phyloP scores from a whole-genome alignment of 192 early-diverging fungal genomes.

The Umbelopsis vinacea region DNA sequence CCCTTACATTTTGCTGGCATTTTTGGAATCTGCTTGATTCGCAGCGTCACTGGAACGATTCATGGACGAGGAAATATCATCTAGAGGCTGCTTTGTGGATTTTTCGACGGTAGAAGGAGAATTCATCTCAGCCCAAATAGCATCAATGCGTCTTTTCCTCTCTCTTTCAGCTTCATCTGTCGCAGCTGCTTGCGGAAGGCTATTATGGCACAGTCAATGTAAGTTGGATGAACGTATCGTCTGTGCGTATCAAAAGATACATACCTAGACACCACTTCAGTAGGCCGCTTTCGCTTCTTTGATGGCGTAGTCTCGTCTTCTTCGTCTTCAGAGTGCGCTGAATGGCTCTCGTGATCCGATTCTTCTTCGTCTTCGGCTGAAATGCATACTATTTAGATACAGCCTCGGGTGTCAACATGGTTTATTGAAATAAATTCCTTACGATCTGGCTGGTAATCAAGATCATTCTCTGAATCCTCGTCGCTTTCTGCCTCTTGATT shows the following conservation, averaged over 20 bases:
- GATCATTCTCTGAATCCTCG: conserved; percentile 32
- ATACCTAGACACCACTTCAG: background rate
- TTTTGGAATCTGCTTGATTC: conserved; percentile 3
- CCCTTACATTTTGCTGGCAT: conserved; percentile 5
- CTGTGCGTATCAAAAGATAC: background rate
- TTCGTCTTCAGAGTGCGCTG: conserved; percentile 8
- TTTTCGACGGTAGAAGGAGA: conserved; percentile 16
- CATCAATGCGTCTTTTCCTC: conserved; percentile 48
- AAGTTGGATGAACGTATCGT: background rate
- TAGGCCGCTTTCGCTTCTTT: conserved; percentile 13
- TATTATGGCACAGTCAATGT: background rate
- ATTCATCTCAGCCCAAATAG: conserved; percentile 64
- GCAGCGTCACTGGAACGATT: background rate
- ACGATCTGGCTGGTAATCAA: conserved; percentile 33
- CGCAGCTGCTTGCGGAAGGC: background rate
- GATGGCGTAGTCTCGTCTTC: background rate
- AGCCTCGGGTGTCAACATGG: background rate
- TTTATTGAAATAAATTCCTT: background rate
- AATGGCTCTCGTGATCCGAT: conserved; percentile 1
- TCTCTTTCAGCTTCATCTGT: conserved; percentile 13
- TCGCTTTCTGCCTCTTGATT: conserved; percentile 15
- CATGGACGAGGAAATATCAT: conserved; percentile 11
- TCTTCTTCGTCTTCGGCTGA: conserved; percentile 25
- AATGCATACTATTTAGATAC: background rate
- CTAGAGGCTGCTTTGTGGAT: background rate